Base-by-base conservation (phyloP, 2,329 filamentous ascomycete genomes). In the Colletotrichum shisoi region DNA sequence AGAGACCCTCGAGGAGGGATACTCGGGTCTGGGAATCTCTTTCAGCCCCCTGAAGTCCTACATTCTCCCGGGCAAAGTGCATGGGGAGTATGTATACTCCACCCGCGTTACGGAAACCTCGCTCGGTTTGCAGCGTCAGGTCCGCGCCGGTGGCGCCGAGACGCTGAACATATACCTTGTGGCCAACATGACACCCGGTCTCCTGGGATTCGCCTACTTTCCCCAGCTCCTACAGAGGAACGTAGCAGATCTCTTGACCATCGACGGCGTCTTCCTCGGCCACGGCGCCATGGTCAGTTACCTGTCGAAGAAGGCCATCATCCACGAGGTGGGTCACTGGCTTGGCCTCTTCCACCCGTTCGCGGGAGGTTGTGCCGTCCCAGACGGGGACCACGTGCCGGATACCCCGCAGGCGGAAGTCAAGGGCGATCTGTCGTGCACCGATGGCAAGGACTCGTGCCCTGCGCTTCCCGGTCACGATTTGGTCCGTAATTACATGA, bases 301-400 rank as follows among this genome's bases (percentile, higher is more conserved):
- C 54, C 3, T 59, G 24, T 31, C 34, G 11, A 13, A 34, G 12
- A 61, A 52, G 46, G 17, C 58, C 2, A 27, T 44, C 3, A n/a
- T 61, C 5, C 58, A 61, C 24, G 58, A 61, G 37, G 37, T 52
- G 27, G 48, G 58, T 9, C 58, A 61, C 48, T 61, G 19, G 19
- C 12, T 61, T 12, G 58, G 58, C 24, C 48, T 52, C 4, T 9
- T 2, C 17, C 58, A 61, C 46, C 58, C 58, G 8, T 61, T 61
- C 3, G 37, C 42, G 17, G 48, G 58, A 4, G 48, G 37, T 4
- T 61, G 58, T 9, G 19, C 21, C 3, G 13, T 37, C 4, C 15
- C 7, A 21, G 24, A 61, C 48, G 58, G 58, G 3, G 58, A 52
- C 37, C 4, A 21, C 2, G 24, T 61, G 37, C 12, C 21, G 24